Conservation (phyloP, 257 asterid genomes). For the Ehretia macrophylla region DNA sequence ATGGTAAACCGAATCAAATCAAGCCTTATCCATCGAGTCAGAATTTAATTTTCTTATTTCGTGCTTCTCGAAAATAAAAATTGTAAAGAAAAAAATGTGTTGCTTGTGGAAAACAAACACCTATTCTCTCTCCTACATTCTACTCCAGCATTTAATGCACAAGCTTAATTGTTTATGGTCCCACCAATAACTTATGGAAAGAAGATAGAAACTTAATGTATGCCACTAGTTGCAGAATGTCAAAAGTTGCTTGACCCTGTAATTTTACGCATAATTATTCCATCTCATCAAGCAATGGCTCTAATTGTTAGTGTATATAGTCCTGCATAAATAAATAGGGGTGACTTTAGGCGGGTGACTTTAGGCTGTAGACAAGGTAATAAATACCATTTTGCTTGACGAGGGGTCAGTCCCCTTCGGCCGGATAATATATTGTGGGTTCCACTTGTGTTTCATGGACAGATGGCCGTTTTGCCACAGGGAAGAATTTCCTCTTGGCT, state of each 20-base stretch:
- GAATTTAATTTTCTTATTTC: no score
- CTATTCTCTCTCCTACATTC: conserved; percentile 7
- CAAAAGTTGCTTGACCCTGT: neutral
- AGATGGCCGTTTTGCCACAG: no score
- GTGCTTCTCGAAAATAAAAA: neutral
- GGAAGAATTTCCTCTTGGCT: no score
- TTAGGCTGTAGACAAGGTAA: conserved; percentile 8
- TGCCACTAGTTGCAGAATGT: conserved; percentile 7
- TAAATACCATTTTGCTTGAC: conserved; percentile 5
- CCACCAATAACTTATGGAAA: conserved; percentile 11
- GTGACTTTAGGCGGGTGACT: conserved; percentile 1
- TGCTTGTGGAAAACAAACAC: neutral
- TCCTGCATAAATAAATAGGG: neutral
- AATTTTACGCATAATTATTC: neutral
- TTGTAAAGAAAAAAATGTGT: neutral
- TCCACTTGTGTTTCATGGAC: no score
- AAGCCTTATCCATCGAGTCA: neutral
- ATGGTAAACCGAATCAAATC: neutral
- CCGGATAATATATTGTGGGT: no score
- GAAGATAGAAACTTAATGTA: conserved; percentile 6
- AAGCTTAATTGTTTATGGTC: conserved; percentile 5
- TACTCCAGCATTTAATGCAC: conserved; percentile 9
- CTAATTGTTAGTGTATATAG: neutral
- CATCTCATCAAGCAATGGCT: conserved; percentile 1
- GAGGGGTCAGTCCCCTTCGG: no score